phyloP scores from a whole-genome alignment of 73 alveolate species.

The Stentor coeruleus region DNA sequence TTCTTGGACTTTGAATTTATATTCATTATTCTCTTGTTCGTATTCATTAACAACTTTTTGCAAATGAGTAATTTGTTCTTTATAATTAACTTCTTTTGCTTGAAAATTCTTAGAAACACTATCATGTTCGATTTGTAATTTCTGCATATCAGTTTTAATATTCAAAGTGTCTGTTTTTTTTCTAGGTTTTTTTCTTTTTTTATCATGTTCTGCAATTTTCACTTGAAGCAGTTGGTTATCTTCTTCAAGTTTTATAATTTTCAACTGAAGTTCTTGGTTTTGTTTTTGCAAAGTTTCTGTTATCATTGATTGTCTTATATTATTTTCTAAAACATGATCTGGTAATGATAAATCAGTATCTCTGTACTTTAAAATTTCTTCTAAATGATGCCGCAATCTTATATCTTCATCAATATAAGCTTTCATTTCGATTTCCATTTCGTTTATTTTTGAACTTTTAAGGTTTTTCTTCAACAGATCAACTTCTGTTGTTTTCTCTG shows the following conservation, averaged over 20 bases:
- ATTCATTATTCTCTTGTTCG: neutral
- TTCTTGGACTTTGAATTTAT: neutral
- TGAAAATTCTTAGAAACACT: neutral
- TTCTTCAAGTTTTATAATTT: neutral
- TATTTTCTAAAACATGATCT: neutral
- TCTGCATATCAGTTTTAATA: neutral
- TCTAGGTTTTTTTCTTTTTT: neutral
- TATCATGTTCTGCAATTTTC: neutral
- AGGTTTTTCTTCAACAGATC: neutral
- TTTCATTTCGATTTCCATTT: slow-evolving; percentile 42
- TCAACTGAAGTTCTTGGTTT: neutral
- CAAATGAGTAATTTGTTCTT: neutral
- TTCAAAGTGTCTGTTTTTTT: neutral
- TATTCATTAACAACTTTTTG: neutral
- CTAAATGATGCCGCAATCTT: slow-evolving; percentile 37
- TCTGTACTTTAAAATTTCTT: neutral
- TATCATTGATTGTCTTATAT: neutral
- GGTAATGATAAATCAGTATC: neutral
- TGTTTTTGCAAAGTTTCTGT: neutral
- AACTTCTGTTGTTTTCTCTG: neutral
- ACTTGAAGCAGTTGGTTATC: neutral
- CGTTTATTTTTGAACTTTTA: slow-evolving; percentile 33
- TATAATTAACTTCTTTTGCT: neutral
- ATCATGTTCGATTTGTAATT: neutral
- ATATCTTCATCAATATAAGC: slow-evolving; percentile 41